Percentiles rank a stretch among this genome's conserved stretches.
These are phyloP conservation scores for Diaporthe batatas DNA, from an alignment of 2,329 filamentous ascomycete genomes.

Conservation along the genomic window DNA sequence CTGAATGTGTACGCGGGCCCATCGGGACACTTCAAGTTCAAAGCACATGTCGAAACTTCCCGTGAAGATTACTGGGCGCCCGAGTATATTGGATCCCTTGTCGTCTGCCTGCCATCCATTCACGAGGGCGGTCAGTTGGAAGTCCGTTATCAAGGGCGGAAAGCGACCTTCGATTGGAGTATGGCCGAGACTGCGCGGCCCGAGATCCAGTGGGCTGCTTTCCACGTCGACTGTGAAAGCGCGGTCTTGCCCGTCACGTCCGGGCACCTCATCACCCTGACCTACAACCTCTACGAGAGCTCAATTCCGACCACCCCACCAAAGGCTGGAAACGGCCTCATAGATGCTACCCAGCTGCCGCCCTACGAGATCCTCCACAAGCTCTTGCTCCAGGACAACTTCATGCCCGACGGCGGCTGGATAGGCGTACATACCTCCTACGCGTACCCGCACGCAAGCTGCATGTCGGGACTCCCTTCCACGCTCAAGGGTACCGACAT, in stretches of 20 bases:
- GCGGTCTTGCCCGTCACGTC: slow-evolving; percentile 62
- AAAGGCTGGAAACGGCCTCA: rapidly evolving
- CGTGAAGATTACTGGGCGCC: slow-evolving; percentile 39
- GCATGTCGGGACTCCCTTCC: slow-evolving; percentile 49
- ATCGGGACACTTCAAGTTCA: background rate
- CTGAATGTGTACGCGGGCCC: slow-evolving; percentile 59
- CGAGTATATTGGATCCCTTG: background rate
- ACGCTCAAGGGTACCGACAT: slow-evolving; percentile 62
- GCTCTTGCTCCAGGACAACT: slow-evolving; percentile 8
- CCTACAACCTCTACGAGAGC: slow-evolving; percentile 61
- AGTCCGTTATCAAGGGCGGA: background rate
- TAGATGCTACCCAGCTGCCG: background rate
- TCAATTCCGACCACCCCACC: rapidly evolving
- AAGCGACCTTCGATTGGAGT: background rate
- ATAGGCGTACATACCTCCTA: slow-evolving; percentile 62
- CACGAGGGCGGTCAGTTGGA: slow-evolving; percentile 1
- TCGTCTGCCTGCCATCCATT: background rate
- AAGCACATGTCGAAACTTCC: background rate
- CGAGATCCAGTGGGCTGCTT: background rate
- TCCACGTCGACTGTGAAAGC: slow-evolving; percentile 61
- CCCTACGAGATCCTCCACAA: background rate
- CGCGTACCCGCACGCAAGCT: slow-evolving; percentile 59
- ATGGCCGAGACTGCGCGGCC: background rate
- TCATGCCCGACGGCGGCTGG: slow-evolving; percentile 50
- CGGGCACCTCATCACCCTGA: slow-evolving; percentile 69